phyloP scores from a whole-genome alignment of 2,329 filamentous ascomycete species.

The Dactylellina cionopaga region DNA sequence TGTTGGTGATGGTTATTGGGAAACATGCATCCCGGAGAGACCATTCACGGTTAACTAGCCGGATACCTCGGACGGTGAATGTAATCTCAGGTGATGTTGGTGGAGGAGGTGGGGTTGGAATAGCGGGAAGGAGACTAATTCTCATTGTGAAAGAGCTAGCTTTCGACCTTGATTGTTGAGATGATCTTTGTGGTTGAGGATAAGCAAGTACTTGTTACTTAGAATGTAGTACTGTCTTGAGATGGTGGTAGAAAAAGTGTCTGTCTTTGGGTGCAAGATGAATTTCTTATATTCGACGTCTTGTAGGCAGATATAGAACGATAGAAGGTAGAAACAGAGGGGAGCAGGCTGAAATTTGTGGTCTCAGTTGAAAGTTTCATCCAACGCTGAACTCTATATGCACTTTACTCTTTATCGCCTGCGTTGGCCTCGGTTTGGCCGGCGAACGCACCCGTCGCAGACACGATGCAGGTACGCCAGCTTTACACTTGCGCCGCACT shows the following conservation, averaged over 20 bases:
- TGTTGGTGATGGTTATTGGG: conserved; percentile 33
- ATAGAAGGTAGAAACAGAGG: no score
- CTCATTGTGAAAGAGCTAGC: no score
- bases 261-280: not conserved
- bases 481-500: not conserved
- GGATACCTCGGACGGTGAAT: conserved; percentile 39
- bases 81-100: conserved; percentile 28
- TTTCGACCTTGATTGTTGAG: not conserved
- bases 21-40: conserved; percentile 19
- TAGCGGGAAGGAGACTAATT: conserved; percentile 3
- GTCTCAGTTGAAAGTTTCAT: conserved; percentile 30
- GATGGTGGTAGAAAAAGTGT: no score
- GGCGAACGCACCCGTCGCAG: not conserved
- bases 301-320: not conserved
- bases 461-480: not conserved
- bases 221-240: no score
- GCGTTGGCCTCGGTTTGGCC: not conserved
- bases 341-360: no score
- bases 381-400: conserved; percentile 15
- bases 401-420: no score
- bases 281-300: not conserved
- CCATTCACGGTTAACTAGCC: conserved; percentile 36
- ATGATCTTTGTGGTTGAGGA: no score
- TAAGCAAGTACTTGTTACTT: no score
- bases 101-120: conserved; percentile 12